Base-by-base conservation (phyloP, 805 yeast species). In the Cyberlindnera maritima region DNA sequence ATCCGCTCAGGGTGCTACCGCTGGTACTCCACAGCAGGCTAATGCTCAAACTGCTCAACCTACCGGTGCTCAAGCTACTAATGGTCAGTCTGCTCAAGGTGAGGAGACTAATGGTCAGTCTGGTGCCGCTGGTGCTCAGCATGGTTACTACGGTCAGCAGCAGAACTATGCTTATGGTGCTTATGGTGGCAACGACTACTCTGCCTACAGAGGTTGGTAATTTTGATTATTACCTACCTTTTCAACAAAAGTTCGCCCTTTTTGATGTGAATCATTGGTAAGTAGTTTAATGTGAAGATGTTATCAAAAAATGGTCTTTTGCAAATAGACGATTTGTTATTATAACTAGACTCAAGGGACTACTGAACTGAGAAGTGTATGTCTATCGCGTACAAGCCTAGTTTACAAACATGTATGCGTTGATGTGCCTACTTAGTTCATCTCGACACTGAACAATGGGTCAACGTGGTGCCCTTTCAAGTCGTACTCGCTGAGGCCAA, bases 401-500 rank as follows among this genome's bases (percentile, higher is more conserved):
- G n/a, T n/a, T 29, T 6, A 29, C 4, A 13, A 11, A 29, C 13
- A 29, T 5, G 32, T 7, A 29, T 21, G 25, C 25, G 25, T n/a
- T n/a, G 25, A 21, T 21, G 9, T 21, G 25, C 25, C 9, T 5
- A 6, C 14, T 28, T 4, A 28, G 4, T 28, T 4, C 19, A 9
- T 8, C n/a, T 34, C 33, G 26, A 45, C 43, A n/a, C 52, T 44
- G 38, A 37, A 51, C 5, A 19, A 15, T 18, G 42, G 41, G 3
- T 43, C 41, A 9, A 37, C 38, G 18, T 43, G 32, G 13, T 32
- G 23, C n/a, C 76, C 79, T 63, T 97, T 77, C 52, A 91, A 72
- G 60, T 86, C 96, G 41, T 69, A 70, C 64, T 91, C 98, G 59
- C 91, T 81, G 52, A 88, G 75, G 2, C 97, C 98, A 26, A 87